Percentiles rank a stretch among this genome's conserved stretches.
Evolutionary conservation across 306 rosid genomes (phyloP).

Genomic region (Arachis hypogaea): DNA sequence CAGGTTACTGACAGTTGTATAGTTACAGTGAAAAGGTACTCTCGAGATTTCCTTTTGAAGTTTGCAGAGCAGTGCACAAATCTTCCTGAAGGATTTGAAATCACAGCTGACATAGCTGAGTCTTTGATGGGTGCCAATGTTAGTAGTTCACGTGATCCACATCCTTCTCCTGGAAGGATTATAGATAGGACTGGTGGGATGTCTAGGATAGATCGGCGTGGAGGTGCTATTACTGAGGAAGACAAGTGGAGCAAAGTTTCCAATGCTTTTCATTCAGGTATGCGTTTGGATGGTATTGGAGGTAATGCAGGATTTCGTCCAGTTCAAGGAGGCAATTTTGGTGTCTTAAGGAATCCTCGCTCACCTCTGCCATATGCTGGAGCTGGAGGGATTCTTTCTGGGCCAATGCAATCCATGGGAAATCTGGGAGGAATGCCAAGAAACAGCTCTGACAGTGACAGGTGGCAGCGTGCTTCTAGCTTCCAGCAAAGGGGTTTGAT

Average conservation of each 20-base stretch:
- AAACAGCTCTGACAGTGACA: conserved; percentile 75
- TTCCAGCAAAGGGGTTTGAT: conserved; percentile 78
- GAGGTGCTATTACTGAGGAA: conserved; percentile 64
- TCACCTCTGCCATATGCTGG: conserved; percentile 48
- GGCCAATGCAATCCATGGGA: conserved; percentile 73
- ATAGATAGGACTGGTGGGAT: conserved; percentile 61
- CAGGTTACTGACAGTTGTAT: conserved; percentile 53
- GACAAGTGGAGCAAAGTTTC: conserved; percentile 72
- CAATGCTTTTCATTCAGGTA: conserved; percentile 56
- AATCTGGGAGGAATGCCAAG: conserved; percentile 74
- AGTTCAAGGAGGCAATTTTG: conserved; percentile 73
- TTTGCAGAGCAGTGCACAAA: conserved; percentile 61
- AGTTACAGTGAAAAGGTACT: conserved; percentile 62
- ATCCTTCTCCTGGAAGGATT: conserved; percentile 73
- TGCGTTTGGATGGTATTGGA: conserved; percentile 56
- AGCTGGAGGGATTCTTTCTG: conserved; percentile 57
- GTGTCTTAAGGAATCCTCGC: conserved; percentile 77
- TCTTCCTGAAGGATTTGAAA: conserved; percentile 74
- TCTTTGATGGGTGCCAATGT: conserved; percentile 44
- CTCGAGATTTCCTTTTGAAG: conserved; percentile 86
- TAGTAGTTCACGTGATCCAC: conserved; percentile 55
- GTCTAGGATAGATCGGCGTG: conserved; percentile 77
- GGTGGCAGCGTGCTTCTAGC: conserved; percentile 77
- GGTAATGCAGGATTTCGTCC: conserved; percentile 60
- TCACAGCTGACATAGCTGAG: conserved; percentile 54